Conservation (phyloP, 768 basidiomycete species). For the Sarcodon aspratus region DNA sequence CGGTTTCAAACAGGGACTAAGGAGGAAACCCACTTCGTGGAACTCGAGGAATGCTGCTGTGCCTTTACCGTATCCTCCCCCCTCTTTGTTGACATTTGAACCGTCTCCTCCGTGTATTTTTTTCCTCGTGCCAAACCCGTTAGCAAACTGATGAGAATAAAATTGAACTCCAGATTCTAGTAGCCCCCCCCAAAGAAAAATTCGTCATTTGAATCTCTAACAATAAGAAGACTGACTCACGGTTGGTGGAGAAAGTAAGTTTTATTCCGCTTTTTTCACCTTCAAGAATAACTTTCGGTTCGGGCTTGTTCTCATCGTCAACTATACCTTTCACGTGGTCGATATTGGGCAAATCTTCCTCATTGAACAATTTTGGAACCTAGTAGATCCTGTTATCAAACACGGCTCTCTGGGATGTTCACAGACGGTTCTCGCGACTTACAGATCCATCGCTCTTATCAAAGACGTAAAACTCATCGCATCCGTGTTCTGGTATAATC, state of each 20-base stretch:
- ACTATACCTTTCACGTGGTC: slow-evolving; percentile 22
- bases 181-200: background rate
- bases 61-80: slow-evolving; percentile 31
- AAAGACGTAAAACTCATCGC: slow-evolving; percentile 31
- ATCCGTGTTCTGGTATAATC: slow-evolving; percentile 44
- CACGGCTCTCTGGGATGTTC: slow-evolving; percentile 8
- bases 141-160: slow-evolving; percentile 50
- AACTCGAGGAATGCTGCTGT: slow-evolving; percentile 20
- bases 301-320: slow-evolving; percentile 12
- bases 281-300: slow-evolving; percentile 40
- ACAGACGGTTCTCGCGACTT: too few species aligned
- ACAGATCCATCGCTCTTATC: background rate
- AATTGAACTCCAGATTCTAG: slow-evolving; percentile 69
- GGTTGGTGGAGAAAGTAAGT: slow-evolving; percentile 57
- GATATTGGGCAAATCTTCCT: slow-evolving; percentile 4
- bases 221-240: slow-evolving; percentile 27
- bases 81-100: slow-evolving; percentile 14
- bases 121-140: slow-evolving; percentile 45
- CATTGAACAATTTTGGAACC: background rate
- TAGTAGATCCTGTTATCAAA: slow-evolving; percentile 23
- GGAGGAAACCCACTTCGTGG: slow-evolving; percentile 11
- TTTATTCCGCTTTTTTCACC: slow-evolving; percentile 49
- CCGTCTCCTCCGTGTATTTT: slow-evolving; percentile 72
- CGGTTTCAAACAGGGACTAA: background rate
- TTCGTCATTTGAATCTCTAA: too few species aligned